Conservation (phyloP, 129 eudicot genomes). For the Chrysanthemum makinoi region DNA sequence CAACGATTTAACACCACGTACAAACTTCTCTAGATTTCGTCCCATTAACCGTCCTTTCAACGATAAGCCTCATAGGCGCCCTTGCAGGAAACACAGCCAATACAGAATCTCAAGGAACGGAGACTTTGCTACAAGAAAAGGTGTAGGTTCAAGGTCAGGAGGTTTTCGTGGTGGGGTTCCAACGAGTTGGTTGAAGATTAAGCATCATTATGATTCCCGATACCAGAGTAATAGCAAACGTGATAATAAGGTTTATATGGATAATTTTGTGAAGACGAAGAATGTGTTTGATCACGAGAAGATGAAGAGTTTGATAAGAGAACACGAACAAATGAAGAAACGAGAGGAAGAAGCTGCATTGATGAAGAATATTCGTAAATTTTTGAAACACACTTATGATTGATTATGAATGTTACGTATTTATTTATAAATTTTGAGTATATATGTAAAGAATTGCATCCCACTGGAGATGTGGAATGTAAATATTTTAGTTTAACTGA, state of each 20-base stretch:
- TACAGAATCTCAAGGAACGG: conserved; percentile 16
- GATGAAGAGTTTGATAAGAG: conserved; percentile 24
- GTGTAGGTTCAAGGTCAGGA: conserved; percentile 7
- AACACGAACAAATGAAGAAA: conserved; percentile 18
- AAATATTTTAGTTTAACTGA: too few relatives aligned
- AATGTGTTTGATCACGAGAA: conserved; percentile 32
- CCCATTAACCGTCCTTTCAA: conserved; percentile 50
- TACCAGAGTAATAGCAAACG: conserved; percentile 19
- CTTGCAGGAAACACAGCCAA: conserved; percentile 27
- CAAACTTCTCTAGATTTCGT: conserved; percentile 36
- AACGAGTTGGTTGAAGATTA: conserved; percentile 28
- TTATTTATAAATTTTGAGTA: too few relatives aligned
- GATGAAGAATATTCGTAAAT: conserved; percentile 52
- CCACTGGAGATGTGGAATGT: too few relatives aligned
- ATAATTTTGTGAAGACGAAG: conserved; percentile 5
- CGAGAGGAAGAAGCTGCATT: conserved; percentile 30
- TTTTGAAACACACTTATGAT: conserved; percentile 40
- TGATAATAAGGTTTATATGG: not conserved
- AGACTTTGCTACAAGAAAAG: conserved; percentile 24
- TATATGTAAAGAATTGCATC: too few relatives aligned
- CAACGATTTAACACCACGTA: conserved; percentile 8
- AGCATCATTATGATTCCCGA: conserved; percentile 29
- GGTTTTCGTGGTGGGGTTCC: conserved; percentile 27
- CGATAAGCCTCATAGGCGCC: conserved; percentile 18
- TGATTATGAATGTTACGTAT: conserved; percentile 2